phyloP scores from a whole-genome alignment of 495 filamentous ascomycete genomes.

The Penicillium pulvis region DNA sequence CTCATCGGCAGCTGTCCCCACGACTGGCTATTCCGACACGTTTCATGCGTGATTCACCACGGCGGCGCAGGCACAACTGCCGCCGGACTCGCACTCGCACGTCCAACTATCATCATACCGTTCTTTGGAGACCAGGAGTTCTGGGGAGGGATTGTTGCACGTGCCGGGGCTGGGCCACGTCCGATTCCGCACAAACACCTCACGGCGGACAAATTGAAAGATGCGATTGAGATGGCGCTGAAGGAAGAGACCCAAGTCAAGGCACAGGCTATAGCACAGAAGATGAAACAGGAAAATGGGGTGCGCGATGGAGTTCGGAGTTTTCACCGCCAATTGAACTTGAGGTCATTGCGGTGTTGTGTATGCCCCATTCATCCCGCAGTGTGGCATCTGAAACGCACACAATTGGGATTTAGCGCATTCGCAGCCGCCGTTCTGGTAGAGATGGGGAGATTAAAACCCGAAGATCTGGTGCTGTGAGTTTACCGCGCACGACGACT shows the following conservation, averaged over 20 bases:
- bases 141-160: constrained; percentile 76
- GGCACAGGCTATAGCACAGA: constrained; percentile 58
- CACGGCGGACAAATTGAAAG: constrained; percentile 61
- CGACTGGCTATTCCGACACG: constrained; percentile 78
- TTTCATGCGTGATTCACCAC: constrained; percentile 78
- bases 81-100: constrained; percentile 66
- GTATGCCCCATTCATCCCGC: constrained; percentile 66
- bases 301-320: constrained; percentile 61
- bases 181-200: constrained; percentile 73
- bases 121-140: constrained; percentile 89
- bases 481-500: constrained; percentile 12
- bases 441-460: constrained; percentile 60
- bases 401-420: constrained; percentile 63
- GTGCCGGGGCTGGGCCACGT: constrained; percentile 68
- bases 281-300: constrained; percentile 67
- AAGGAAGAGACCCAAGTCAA: constrained; percentile 55
- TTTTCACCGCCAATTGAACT: constrained; percentile 69
- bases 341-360: constrained; percentile 62
- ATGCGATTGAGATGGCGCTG: constrained; percentile 60
- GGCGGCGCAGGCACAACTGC: constrained; percentile 84
- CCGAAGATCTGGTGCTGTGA: constrained; percentile 70
- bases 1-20: constrained; percentile 79
- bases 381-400: constrained; percentile 69
- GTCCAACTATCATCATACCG: constrained; percentile 75
- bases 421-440: constrained; percentile 68